phyloP scores from a whole-genome alignment of 495 filamentous ascomycete genomes.

The Aspergillus bridgeri region DNA sequence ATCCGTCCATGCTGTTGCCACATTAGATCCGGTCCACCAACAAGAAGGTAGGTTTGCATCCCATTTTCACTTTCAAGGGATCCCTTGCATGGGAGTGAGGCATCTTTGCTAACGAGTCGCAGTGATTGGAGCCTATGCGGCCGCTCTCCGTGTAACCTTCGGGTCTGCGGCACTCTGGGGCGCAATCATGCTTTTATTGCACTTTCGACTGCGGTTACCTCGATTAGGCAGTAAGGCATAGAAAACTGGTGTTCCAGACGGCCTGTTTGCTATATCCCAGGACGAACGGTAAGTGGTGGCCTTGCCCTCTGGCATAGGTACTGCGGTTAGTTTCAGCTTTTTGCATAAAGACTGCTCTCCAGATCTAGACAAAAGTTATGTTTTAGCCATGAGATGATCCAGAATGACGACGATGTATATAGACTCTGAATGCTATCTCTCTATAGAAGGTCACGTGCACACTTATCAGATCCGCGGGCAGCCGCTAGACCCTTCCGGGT shows the following conservation, averaged over 20 bases:
- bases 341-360: background rate
- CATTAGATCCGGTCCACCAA: conserved; percentile 47
- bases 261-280: background rate
- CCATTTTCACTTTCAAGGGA: conserved; percentile 5
- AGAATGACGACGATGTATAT: background rate
- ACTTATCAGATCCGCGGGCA: background rate
- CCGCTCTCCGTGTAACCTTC: conserved; percentile 55
- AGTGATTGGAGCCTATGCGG: conserved; percentile 58
- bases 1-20: conserved; percentile 49
- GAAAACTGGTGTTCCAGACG: no score
- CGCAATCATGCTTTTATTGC: conserved; percentile 44
- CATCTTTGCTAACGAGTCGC: conserved; percentile 11
- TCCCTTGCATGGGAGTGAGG: conserved; percentile 5
- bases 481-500: background rate
- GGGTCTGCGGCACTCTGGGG: conserved; percentile 48
- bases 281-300: background rate
- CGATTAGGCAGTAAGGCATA: conserved; percentile 42
- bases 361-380: background rate
- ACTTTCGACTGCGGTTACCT: conserved; percentile 52
- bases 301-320: background rate
- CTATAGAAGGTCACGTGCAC: no score
- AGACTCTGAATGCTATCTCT: no score
- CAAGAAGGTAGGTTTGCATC: conserved; percentile 42
- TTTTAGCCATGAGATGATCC: background rate
- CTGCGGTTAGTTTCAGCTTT: background rate